Conservation (phyloP, 208 protist species). For the Leishmania martiniquensis region DNA sequence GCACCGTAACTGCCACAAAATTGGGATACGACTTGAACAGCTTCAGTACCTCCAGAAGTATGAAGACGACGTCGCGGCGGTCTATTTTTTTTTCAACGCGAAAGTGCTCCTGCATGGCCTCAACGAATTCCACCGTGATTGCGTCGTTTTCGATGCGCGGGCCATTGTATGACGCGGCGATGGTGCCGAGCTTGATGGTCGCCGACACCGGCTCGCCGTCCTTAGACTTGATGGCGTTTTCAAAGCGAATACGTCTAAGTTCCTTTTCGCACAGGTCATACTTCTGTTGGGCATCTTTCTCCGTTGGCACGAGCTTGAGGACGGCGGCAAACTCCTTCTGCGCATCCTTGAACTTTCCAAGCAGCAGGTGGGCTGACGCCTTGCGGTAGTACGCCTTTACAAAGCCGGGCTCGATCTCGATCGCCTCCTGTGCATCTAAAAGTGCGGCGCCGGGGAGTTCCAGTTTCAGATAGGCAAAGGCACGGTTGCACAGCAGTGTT, state of each 20-base stretch:
- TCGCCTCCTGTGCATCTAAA: constrained; percentile 90
- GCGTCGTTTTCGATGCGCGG: constrained; percentile 73
- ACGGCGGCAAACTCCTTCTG: constrained; percentile 92
- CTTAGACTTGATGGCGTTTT: constrained; percentile 94
- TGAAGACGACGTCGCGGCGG: constrained; percentile 83
- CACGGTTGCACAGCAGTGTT: constrained; percentile 93
- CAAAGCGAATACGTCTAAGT: constrained; percentile 93
- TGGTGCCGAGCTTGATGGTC: constrained; percentile 76
- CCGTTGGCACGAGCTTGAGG: constrained; percentile 89
- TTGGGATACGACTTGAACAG: constrained; percentile 86
- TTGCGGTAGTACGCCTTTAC: constrained; percentile 98
- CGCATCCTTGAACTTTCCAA: constrained; percentile 97
- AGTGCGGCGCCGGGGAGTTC: constrained; percentile 94
- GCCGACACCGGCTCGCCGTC: constrained; percentile 69
- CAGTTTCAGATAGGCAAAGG: constrained; percentile 94
- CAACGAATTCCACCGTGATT: constrained; percentile 82
- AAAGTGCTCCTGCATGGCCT: constrained; percentile 83
- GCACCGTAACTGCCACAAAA: constrained; percentile 88
- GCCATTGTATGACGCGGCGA: constrained; percentile 68
- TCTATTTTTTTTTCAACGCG: constrained; percentile 83
- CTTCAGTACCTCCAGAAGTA: constrained; percentile 81
- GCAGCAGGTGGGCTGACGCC: constrained; percentile 93
- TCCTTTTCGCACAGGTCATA: constrained; percentile 94
- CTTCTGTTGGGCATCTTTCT: constrained; percentile 92
- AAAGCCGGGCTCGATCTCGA: constrained; percentile 93